Evolutionary conservation across 805 yeast species (phyloP).

Genomic region (Starmerella stigmatis): DNA sequence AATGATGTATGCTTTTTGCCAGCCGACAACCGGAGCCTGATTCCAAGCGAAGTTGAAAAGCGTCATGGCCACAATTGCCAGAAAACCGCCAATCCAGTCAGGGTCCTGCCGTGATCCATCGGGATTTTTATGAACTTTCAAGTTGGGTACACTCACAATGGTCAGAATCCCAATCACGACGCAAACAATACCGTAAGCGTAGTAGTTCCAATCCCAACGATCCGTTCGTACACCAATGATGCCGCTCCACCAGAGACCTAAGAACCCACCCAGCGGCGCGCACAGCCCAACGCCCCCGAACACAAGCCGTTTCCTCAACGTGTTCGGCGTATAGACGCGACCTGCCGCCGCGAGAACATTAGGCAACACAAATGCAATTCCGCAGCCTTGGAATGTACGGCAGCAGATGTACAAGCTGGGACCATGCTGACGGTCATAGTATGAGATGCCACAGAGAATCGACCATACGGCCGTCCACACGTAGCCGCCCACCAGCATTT

Average conservation of each 20-base stretch:
- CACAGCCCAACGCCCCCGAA: slow-evolving; percentile 50
- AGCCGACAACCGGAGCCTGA: slow-evolving; percentile 65
- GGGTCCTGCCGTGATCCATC: slow-evolving; percentile 29
- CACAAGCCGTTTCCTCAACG: slow-evolving; percentile 39
- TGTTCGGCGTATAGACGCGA: slow-evolving; percentile 21
- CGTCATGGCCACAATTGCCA: slow-evolving; percentile 52
- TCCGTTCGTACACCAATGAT: slow-evolving; percentile 19
- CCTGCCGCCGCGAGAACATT: slow-evolving; percentile 51
- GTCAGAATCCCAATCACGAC: slow-evolving; percentile 12
- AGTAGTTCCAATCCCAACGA: slow-evolving; percentile 32
- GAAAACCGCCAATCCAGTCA: slow-evolving; percentile 46
- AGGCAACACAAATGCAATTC: slow-evolving; percentile 50
- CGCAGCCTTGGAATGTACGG: slow-evolving; percentile 57
- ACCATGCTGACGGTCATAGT: slow-evolving; percentile 33
- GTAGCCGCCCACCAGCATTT: slow-evolving; percentile 46
- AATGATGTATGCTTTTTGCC: slow-evolving; percentile 50
- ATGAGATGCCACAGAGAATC: slow-evolving; percentile 48
- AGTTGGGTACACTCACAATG: slow-evolving; percentile 12
- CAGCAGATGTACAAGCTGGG: slow-evolving; percentile 30
- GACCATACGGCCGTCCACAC: slow-evolving; percentile 48
- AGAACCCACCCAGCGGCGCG: slow-evolving; percentile 52
- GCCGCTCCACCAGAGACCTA: slow-evolving; percentile 41
- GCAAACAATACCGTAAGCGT: slow-evolving; percentile 34
- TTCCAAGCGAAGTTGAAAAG: slow-evolving; percentile 61
- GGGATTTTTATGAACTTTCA: neutral